Evolutionary conservation across 768 basidiomycete species (phyloP), one percentile per base, ranked within the genome.

Genomic region (Suillus americanus): DNA sequence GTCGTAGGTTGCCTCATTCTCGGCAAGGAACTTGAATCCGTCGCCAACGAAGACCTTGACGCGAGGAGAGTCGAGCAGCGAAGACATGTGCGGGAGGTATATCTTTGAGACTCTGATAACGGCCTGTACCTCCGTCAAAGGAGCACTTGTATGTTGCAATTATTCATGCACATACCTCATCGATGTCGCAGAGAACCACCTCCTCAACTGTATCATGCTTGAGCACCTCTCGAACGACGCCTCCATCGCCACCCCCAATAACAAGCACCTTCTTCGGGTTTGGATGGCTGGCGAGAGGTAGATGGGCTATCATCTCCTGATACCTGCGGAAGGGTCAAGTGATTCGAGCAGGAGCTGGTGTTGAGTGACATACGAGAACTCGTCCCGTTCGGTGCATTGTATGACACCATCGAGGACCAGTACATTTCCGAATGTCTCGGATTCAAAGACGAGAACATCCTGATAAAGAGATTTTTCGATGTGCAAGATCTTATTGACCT

Each of bases 281-380:
- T 28, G 97, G 97, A 78, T 99, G 97, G 65, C 89, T 94, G 14
- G 94, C 89, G 67, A 99, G 84, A n/a, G 97, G 97, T 61, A 99
- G 80, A 79, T 99, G 97, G 6, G 97, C 85, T 72, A 99, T 99
- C 97, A 99, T 97, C 81, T 99, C 97, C 73, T 98, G 95, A 79
- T 99, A 98, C 13, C 95, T 97, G 71, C 51, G 18, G 38, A 28
- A 68, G 30, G 51, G 55, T 57, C 40, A 63, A 35, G 12, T 25
- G 45, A n/a, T 46, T 23, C 5, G 18, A 59, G 18, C 57, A 59
- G 20, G 10, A 10, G 56, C 10, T 12, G 23, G 13, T 30, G 18
- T 3, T 28, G 23, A 33, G 40, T 28, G 3, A 85, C 92, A 69
- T 72, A 95, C 95, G 96, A 95, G 79, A 99, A 99, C 78, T 99